A percentile compares a stretch with the other conserved stretches of the same genome.
Conservation (phyloP, 345 rosid species). For the Brassica napus region Da-Ae NC_063450.1:52526501-52527000, state of each 20-base stretch:
- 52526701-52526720: not conserved
- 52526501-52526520: not conserved
- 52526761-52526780: not conserved
- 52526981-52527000: slow-evolving; percentile 39
- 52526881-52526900: slow-evolving; percentile 26
- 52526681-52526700: not conserved
- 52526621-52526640: not conserved
- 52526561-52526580: not conserved
- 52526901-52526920: slow-evolving; percentile 32
- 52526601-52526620: not conserved
- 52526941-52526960: slow-evolving; percentile 53
- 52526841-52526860: not conserved
- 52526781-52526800: not conserved
- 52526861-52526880: not conserved
- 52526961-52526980: slow-evolving; percentile 39
- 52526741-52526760: not conserved
- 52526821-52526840: not conserved
- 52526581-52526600: not conserved
- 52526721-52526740: not conserved
- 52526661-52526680: not conserved
- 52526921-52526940: slow-evolving; percentile 62
- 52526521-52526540: not conserved
- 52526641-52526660: not conserved
- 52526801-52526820: not conserved
- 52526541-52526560: not conserved